Evolutionary conservation across 2,329 filamentous ascomycete genomes (phyloP).

Genomic region (Scolecobasidium constrictum): DNA sequence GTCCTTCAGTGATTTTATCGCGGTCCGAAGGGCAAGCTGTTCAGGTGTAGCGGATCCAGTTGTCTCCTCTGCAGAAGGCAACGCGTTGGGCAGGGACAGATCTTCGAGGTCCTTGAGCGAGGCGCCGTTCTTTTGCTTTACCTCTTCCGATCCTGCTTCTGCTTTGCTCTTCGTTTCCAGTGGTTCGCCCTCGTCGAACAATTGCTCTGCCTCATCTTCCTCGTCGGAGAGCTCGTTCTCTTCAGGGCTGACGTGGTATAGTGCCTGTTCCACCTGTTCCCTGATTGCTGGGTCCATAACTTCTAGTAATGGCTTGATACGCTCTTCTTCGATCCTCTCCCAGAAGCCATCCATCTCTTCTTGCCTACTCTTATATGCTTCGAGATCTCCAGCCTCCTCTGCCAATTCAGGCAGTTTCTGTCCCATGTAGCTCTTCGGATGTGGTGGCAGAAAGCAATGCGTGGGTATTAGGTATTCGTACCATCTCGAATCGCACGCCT

Average conservation of each 20-base stretch:
- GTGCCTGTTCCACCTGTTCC: conserved; percentile 49
- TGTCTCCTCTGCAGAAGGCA: background rate
- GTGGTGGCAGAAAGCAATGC: conserved; percentile 83
- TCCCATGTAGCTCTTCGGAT: conserved; percentile 76
- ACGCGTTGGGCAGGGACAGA: background rate
- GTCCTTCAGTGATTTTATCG: conserved; percentile 52
- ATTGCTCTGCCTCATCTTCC: conserved; percentile 23
- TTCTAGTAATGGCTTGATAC: conserved; percentile 59
- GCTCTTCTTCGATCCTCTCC: conserved; percentile 67
- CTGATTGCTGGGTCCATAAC: conserved; percentile 52
- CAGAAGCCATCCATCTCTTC: conserved; percentile 74
- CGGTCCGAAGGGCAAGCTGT: conserved; percentile 16
- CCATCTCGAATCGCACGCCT: conserved; percentile 86
- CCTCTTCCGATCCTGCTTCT: background rate
- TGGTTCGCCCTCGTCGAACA: conserved; percentile 20
- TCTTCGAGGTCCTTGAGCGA: background rate
- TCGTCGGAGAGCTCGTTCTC: conserved; percentile 20
- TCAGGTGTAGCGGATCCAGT: background rate
- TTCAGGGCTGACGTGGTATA: conserved; percentile 29
- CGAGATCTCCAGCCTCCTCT: conserved; percentile 59
- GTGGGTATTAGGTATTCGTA: conserved; percentile 97
- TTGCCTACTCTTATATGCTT: conserved; percentile 57
- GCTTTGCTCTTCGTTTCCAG: conserved; percentile 8
- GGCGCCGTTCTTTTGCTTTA: background rate
- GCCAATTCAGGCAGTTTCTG: conserved; percentile 72